Base-by-base conservation (phyloP, 2,329 filamentous ascomycete genomes). In the Calonectria hongkongensis region DNA sequence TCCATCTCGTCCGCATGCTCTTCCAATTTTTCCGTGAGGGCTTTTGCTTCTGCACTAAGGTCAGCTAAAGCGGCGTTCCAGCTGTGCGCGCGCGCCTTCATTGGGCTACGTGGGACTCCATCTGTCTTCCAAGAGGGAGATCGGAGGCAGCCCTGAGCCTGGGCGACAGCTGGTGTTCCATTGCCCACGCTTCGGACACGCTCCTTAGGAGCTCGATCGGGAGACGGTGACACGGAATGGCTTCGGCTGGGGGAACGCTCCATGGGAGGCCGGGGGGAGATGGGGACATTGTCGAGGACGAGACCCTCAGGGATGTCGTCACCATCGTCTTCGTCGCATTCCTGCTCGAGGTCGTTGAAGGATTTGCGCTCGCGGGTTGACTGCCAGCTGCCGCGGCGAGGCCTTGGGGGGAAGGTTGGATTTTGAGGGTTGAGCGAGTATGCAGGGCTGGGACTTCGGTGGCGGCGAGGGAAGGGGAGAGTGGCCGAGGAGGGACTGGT, bases 301-400 rank as follows among this genome's bases (percentile, higher is more conserved):
- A 94, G 89, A 67, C 94, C 94, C 30, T 96, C 94, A 0, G 94
- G 94, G 36, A 97, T 92, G 79, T 95, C 94, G 67, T 92, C 93
- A 66, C 91, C 92, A 67, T 95, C 93, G 76, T 96, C 93, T 64
- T 93, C 91, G 77, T 95, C 92, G 73, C 90, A 96, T 80, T 96
- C 94, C 68, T 91, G 90, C 81, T 97, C 94, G 66, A 95, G 86
- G 79, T 96, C 91, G 72, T 92, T 85, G 1, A 90, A 88, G 0
- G 92, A 91, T 82, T 95, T 96, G 70, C 92, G 88, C 50, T 91
- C 88, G 6, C 86, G 85, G 54, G 86, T 90, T 0, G 92, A 89
- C 82, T 95, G 93, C 94, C 93, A 96, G 86, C 89, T 95, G 83
- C 92, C 91, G 85, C 91, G 86, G 63, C 89, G 86, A 6, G 87